Evolutionary conservation across 352 stramenopile genomes (phyloP).

Genomic region (Pythium pectinolyticum): DNA sequence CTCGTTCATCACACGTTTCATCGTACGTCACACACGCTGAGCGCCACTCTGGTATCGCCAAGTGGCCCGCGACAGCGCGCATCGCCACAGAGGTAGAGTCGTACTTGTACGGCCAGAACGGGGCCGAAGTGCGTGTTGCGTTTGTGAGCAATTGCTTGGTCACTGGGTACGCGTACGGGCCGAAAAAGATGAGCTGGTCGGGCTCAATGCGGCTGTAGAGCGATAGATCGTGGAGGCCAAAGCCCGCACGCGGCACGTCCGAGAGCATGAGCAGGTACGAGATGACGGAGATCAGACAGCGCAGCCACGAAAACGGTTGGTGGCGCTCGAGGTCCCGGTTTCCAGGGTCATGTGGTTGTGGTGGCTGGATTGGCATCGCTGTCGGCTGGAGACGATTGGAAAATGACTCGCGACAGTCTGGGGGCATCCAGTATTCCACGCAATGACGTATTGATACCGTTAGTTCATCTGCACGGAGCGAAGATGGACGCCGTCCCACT

Average conservation of each 20-base stretch:
- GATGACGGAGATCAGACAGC: constrained; percentile 16
- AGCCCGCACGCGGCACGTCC: constrained; percentile 25
- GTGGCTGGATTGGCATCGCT: too few relatives aligned
- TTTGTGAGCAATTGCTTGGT: not conserved
- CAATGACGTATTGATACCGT: too few relatives aligned
- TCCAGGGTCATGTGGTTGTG: too few relatives aligned
- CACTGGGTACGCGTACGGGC: constrained; percentile 12
- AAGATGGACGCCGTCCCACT: too few relatives aligned
- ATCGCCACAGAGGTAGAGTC: constrained; percentile 15
- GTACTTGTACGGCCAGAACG: constrained; percentile 21
- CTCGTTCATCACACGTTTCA: not conserved
- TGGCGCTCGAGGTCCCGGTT: constrained; percentile 14
- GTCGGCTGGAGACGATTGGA: too few relatives aligned
- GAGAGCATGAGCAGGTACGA: constrained; percentile 32
- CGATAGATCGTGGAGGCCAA: not conserved
- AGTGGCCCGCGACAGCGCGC: not conserved
- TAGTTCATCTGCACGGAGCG: too few relatives aligned
- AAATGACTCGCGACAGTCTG: too few relatives aligned
- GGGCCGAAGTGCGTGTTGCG: not conserved
- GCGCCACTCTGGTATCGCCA: not conserved
- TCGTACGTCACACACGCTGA: constrained; percentile 8
- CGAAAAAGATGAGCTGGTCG: constrained; percentile 7
- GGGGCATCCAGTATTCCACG: too few relatives aligned
- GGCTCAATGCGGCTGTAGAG: not conserved
- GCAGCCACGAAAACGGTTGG: constrained; percentile 23